Percentiles rank a stretch among this genome's conserved stretches.
These are phyloP conservation scores for Limnanthes douglasii DNA, from an alignment of 345 rosid genomes.

Conservation along the genomic window DNA sequence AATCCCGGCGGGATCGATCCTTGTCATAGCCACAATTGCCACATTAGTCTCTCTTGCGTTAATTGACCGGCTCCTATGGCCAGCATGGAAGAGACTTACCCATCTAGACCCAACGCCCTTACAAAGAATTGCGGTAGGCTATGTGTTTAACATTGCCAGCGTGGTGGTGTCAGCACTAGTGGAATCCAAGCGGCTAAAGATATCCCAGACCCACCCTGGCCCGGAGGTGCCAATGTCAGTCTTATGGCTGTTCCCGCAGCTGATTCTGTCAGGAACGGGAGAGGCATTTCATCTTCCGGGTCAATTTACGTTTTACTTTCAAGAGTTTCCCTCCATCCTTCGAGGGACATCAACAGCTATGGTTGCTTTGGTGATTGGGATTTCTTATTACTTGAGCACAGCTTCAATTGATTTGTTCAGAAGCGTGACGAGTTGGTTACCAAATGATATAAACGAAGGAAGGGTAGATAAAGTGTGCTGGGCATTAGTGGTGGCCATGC, in stretches of 20 bases:
- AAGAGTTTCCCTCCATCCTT: constrained; percentile 27
- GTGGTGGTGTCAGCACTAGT: constrained; percentile 20
- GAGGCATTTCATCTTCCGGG: constrained; percentile 35
- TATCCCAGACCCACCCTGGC: constrained; percentile 2
- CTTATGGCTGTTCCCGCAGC: constrained; percentile 32
- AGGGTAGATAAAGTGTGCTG: constrained; percentile 30
- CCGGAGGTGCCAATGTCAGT: constrained; percentile 20
- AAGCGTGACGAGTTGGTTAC: constrained; percentile 28
- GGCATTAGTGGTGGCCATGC: constrained; percentile 17
- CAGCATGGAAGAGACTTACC: constrained; percentile 20
- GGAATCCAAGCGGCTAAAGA: constrained; percentile 26
- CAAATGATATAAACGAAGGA: constrained; percentile 28
- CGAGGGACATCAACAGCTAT: constrained; percentile 31
- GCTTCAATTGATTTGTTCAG: constrained; percentile 18
- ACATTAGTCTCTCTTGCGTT: constrained; percentile 10
- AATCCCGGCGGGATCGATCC: constrained; percentile 29
- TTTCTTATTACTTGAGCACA: constrained; percentile 24
- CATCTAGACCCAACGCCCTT: constrained; percentile 10
- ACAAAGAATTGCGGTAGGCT: constrained; percentile 30
- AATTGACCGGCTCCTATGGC: constrained; percentile 16
- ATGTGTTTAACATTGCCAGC: constrained; percentile 18
- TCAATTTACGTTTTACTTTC: constrained; percentile 23
- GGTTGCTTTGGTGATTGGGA: constrained; percentile 20
- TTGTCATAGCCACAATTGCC: constrained; percentile 15
- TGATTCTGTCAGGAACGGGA: constrained; percentile 23